Conservation (phyloP, 345 rosid genomes). For the Sonneratia caseolaris region DNA sequence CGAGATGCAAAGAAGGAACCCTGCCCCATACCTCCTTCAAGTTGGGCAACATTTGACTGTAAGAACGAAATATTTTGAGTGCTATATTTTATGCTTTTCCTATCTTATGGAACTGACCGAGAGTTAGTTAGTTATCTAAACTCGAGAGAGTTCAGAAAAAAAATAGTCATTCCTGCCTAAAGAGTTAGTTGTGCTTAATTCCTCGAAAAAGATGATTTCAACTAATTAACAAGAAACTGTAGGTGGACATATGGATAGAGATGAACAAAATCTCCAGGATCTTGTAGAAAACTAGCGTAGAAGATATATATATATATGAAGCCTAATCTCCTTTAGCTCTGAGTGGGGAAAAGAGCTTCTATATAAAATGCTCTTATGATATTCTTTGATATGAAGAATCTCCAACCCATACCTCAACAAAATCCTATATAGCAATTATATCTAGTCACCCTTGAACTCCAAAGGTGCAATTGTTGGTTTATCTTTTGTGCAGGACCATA, state of each 20-base stretch:
- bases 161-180: not conserved
- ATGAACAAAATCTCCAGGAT: no score
- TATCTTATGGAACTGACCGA: not conserved
- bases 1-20: slow-evolving; percentile 5
- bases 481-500: not conserved
- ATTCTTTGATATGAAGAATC: no score
- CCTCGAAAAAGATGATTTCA: not conserved
- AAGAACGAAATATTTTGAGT: slow-evolving; percentile 11
- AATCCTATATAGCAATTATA: not conserved
- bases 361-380: no score
- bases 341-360: no score
- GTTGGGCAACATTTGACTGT: slow-evolving; percentile 72
- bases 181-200: not conserved
- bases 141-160: not conserved
- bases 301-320: no score
- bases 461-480: not conserved
- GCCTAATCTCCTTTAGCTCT: no score
- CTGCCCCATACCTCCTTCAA: slow-evolving; percentile 20
- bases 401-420: no score
- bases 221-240: not conserved
- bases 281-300: no score
- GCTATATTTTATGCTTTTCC: not conserved
- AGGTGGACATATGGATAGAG: no score
- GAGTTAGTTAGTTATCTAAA: not conserved
- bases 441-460: not conserved